Percentiles rank a stretch among this genome's conserved stretches.
Evolutionary conservation across 164 flowering plant species (phyloP).

Genomic region (Sedum album): DNA sequence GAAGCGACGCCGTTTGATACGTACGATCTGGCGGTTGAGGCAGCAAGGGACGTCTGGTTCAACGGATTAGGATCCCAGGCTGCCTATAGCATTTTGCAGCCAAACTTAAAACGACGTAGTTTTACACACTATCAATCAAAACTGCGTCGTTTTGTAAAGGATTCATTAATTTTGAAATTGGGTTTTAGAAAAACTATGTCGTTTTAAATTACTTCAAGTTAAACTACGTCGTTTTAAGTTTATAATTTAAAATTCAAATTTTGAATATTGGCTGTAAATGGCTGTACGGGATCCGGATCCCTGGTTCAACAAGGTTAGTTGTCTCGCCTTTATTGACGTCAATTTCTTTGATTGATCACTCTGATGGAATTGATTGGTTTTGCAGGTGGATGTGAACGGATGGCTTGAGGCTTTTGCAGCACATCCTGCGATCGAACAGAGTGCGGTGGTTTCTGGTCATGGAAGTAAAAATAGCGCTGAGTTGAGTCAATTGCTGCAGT

Average conservation of each 20-base stretch:
- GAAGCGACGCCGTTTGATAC: constrained; percentile 30
- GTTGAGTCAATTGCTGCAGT: constrained; percentile 13
- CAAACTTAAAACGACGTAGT: too few species aligned
- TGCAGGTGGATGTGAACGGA: constrained; percentile 70
- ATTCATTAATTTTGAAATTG: too few species aligned
- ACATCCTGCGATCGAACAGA: constrained; percentile 67
- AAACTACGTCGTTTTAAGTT: too few species aligned
- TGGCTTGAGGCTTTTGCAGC: constrained; percentile 85
- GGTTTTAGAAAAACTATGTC: too few species aligned
- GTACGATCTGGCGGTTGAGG: constrained; percentile 30
- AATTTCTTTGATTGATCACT: background rate
- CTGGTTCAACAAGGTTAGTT: constrained; percentile 67
- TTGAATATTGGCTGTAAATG: too few species aligned
- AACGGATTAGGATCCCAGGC: too few species aligned
- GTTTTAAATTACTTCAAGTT: too few species aligned
- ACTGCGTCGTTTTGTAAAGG: too few species aligned
- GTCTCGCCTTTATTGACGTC: background rate
- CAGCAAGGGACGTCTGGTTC: constrained; percentile 79
- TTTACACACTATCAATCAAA: too few species aligned
- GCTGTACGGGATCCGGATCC: too few species aligned
- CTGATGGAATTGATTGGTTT: background rate
- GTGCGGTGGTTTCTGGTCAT: constrained; percentile 18
- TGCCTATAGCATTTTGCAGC: too few species aligned
- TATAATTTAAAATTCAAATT: too few species aligned
- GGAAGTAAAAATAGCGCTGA: constrained; percentile 34